Conservation (phyloP, 2,329 filamentous ascomycete species). For the Epichloe glyceriae region DNA sequence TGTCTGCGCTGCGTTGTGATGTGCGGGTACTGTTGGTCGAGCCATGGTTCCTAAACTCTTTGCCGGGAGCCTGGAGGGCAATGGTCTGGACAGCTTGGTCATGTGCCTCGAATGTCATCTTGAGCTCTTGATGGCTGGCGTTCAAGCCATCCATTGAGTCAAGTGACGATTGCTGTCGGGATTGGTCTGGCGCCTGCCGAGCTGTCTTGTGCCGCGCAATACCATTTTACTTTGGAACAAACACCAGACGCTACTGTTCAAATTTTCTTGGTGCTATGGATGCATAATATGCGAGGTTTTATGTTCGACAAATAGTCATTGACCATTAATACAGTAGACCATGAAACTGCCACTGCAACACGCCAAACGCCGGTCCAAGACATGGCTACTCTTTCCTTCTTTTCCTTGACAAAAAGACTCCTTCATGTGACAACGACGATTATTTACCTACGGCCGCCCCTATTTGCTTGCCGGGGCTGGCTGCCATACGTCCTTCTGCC, state of each 20-base stretch:
- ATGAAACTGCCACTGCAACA: not conserved
- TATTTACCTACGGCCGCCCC: conserved; percentile 8
- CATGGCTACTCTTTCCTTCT: not conserved
- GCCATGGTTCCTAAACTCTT: conserved; percentile 47
- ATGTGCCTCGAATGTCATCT: conserved; percentile 25
- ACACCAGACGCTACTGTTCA: too few species aligned
- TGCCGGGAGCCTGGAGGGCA: conserved; percentile 27
- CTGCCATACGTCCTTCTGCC: conserved; percentile 62
- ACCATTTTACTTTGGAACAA: too few species aligned
- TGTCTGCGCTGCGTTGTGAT: too few species aligned
- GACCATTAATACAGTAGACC: not conserved
- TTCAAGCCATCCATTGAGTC: not conserved
- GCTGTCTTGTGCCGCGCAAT: too few species aligned
- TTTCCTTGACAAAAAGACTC: not conserved
- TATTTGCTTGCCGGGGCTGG: conserved; percentile 51
- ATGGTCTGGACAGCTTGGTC: conserved; percentile 29
- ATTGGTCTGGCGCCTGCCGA: too few species aligned
- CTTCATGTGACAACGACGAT: not conserved
- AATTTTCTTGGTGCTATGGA: not conserved
- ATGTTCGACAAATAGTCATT: not conserved
- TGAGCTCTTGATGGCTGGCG: not conserved
- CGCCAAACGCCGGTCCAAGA: conserved; percentile 4
- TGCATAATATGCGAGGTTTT: not conserved
- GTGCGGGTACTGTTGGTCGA: conserved; percentile 63
- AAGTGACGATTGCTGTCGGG: not conserved